Conservation (phyloP, 2,329 filamentous ascomycete species). For the Waltergamsia citrina region DNA sequence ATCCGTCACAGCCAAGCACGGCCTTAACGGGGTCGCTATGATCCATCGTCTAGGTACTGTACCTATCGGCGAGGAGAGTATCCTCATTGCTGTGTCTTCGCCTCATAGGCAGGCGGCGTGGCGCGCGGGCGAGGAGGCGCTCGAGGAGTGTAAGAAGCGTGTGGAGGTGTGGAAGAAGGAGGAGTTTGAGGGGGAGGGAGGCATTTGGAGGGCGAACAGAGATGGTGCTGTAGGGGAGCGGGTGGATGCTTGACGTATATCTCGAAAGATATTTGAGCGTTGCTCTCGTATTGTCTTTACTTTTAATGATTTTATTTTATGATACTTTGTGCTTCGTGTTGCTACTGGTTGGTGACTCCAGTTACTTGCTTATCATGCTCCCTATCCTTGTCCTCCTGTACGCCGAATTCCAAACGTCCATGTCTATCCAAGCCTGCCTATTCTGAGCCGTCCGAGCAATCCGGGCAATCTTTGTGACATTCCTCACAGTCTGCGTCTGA, state of each 20-base stretch:
- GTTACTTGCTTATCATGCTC: not conserved
- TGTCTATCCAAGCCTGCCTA: not conserved
- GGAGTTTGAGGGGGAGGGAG: conserved; percentile 70
- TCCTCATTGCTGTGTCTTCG: conserved; percentile 77
- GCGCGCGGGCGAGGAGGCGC: conserved; percentile 77
- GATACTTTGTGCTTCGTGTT: not conserved
- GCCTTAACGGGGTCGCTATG: conserved; percentile 65
- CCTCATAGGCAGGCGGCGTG: conserved; percentile 80
- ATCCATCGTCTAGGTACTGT: conserved; percentile 79
- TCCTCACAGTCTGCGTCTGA: not conserved
- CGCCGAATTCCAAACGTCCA: too few relatives aligned
- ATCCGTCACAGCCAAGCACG: conserved; percentile 48
- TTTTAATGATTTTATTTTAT: not conserved
- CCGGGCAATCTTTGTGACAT: not conserved
- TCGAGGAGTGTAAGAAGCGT: conserved; percentile 75
- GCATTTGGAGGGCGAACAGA: conserved; percentile 80
- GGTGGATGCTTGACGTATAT: too few relatives aligned
- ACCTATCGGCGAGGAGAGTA: conserved; percentile 86
- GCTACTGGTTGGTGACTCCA: not conserved
- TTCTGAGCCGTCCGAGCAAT: not conserved
- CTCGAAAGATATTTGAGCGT: not conserved
- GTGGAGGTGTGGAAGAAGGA: conserved; percentile 97
- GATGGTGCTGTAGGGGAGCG: conserved; percentile 55
- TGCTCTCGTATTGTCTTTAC: not conserved
- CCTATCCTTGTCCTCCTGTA: not conserved